Base-by-base conservation (phyloP, 768 basidiomycete genomes). In the Hirschioporus abietinus region DNA sequence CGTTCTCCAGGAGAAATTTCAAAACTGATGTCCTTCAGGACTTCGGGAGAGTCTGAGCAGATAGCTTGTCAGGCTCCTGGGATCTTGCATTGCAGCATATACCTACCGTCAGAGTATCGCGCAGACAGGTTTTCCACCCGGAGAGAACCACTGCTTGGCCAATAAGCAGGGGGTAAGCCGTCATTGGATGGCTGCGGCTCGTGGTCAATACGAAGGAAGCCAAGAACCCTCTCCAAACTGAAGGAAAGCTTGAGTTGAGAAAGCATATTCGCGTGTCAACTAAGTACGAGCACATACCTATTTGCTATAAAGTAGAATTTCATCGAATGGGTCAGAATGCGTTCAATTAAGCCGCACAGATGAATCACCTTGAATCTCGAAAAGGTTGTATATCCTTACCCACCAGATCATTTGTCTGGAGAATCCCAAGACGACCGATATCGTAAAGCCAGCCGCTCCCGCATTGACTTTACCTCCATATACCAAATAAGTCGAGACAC, bases 1-100 rank as follows among this genome's bases (percentile, higher is more conserved):
- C 84, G 80, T 68, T 88, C 82, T 1, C 88, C 88, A 15, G 82
- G 77, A 26, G 77, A 76, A 66, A 89, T 79, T 20, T 78, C 73
- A 71, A 90, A 85, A 1, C 80, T 78, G 20, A 90, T 66, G 63
- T 86, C 77, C 52, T 84, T 80, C 12, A 91, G 77, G 0, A 90
- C 86, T n/a, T 79, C 74, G 0, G 87, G 87, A 1, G 83, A 82
- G 61, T 82, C 81, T 64, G 36, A 7, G 66, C 65, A 63, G 23
- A 20, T 15, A 10, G 67, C 42, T 9, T 72, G 3, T 20, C 42
- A 36, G 25, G 12, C 20, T 52, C 20, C 20, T 15, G 15, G 15
- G 3, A 52, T 52, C 12, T 52, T 2, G 20, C 4, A 52, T 20
- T 3, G 42, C 60, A 24, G 9, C 10, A 60, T 7, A 8, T 18